Evolutionary conservation across 345 rosid species (phyloP), one percentile per base, ranked within the genome.

Genomic region (Euphorbia peplus): DNA sequence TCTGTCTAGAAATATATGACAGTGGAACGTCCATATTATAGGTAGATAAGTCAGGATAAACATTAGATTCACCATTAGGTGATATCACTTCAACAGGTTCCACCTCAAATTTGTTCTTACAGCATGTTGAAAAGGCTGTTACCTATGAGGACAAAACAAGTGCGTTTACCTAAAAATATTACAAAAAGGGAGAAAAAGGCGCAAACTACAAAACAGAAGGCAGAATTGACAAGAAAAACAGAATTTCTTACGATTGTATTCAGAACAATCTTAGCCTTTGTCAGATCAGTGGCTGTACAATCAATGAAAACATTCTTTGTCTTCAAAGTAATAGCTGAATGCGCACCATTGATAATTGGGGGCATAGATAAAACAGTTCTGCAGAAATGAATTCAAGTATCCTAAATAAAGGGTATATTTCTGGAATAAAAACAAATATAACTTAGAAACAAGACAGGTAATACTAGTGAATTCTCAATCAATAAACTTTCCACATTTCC

Each of bases 241-340:
- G 30, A 63, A 74, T 61, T 50, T 28, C 71, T 71, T 80, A 95
- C 98, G 92, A 95, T 83, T 74, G 98, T 90, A 81, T 88, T 95
- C 78, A 95, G 73, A 66, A 95, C 97, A 78, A 82, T 85, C 74
- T 84, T 91, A 70, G 99, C 99, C 90, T 90, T 92, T 4, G 95
- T 90, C 77, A 91, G 77, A 78, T 95, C 99, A 15, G 89, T 92
- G 62, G 97, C 98, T 21, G 98, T 92, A 77, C 99, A 95, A 73
- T 95, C 99, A 72, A 91, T 86, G 75, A 95, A 83, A 73, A 95
- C 90, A 80, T 92, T 95, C 81, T 86, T 90, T 26, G 99, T 95
- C 86, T 90, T 83, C 60, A 92, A 79, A 67, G 88, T 86, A 64
- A 95, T 92, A 65, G 98, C 98, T 30, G 97, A 95, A 79, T 92